A percentile compares a stretch with the other conserved stretches of the same genome.
These are phyloP conservation scores for Spongispora temasekensis DNA, from an alignment of 1,284 basidiomycete genomes.

Conservation along the genomic window DNA sequence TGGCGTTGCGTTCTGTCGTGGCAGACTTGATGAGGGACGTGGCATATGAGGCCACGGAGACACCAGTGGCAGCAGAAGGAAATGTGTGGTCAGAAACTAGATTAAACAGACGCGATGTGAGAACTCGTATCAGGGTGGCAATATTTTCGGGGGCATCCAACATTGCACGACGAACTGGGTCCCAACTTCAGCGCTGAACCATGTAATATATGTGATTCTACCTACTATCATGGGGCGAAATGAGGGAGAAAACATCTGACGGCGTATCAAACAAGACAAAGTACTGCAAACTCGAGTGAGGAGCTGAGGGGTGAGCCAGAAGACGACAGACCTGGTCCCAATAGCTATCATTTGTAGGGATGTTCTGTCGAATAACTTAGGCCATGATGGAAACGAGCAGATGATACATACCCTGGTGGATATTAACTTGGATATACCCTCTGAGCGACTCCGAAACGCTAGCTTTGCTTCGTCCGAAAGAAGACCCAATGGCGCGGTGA, in stretches of 20 bases:
- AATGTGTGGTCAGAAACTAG: slow-evolving; percentile 83
- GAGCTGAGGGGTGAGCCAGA: slow-evolving; percentile 1
- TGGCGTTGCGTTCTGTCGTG: slow-evolving; percentile 61
- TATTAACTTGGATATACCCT: slow-evolving; percentile 76
- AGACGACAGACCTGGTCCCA: slow-evolving; percentile 74
- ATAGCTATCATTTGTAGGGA: slow-evolving; percentile 70
- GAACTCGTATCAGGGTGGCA: slow-evolving; percentile 74
- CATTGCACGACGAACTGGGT: slow-evolving; percentile 77
- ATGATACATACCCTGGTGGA: slow-evolving; percentile 55
- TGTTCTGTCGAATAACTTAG: slow-evolving; percentile 52
- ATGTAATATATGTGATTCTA: slow-evolving; percentile 42
- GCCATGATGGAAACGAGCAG: not conserved
- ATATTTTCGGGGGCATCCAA: slow-evolving; percentile 82
- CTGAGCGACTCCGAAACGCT: slow-evolving; percentile 78
- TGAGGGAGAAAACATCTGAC: slow-evolving; percentile 86
- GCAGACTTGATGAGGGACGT: slow-evolving; percentile 65
- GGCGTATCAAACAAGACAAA: slow-evolving; percentile 82
- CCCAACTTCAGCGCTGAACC: slow-evolving; percentile 2
- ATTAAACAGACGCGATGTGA: slow-evolving; percentile 77
- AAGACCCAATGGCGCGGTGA: slow-evolving; percentile 78
- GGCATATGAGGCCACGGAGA: slow-evolving; percentile 65
- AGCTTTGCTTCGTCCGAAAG: slow-evolving; percentile 86
- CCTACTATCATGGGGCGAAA: slow-evolving; percentile 84
- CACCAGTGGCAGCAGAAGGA: slow-evolving; percentile 55
- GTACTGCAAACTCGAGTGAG: slow-evolving; percentile 53